Percentiles rank a stretch among this genome's conserved stretches.
phyloP scores from a whole-genome alignment of 2,329 filamentous ascomycete species.

The Stenocarpella maydis region DNA sequence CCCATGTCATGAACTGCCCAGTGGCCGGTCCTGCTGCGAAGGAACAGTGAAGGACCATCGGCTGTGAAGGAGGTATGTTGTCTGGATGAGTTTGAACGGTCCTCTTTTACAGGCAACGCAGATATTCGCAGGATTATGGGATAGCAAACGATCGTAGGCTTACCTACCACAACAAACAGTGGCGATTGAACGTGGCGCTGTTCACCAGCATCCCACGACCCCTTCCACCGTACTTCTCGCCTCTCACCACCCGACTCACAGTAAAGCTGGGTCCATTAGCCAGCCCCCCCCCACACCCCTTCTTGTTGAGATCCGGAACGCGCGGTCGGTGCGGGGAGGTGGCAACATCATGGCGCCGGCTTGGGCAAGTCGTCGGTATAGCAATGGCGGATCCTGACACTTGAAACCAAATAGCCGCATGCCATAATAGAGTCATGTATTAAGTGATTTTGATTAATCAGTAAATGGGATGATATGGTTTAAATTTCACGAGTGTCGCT shows the following conservation, averaged over 20 bases:
- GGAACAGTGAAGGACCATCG: not conserved
- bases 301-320: not conserved
- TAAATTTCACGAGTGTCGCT: not conserved
- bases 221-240: no score
- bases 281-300: no score
- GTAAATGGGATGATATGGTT: not conserved
- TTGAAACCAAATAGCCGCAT: not conserved
- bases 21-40: not conserved
- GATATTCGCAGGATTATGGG: not conserved
- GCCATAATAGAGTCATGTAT: not conserved
- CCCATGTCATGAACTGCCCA: not conserved
- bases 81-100: not conserved
- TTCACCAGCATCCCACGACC: not conserved
- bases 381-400: not conserved
- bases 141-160: not conserved
- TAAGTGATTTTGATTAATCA: slow-evolving; percentile 5
- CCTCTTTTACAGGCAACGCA: not conserved
- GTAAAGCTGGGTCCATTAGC: not conserved
- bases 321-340: no score
- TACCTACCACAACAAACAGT: not conserved
- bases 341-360: not conserved
- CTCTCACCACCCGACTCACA: not conserved
- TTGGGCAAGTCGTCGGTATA: not conserved
- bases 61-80: not conserved
- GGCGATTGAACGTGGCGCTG: not conserved